Evolutionary conservation across 805 yeast species (phyloP), one percentile per base, ranked within the genome.

Genomic region (Lipomyces yamanashiensis): DNA sequence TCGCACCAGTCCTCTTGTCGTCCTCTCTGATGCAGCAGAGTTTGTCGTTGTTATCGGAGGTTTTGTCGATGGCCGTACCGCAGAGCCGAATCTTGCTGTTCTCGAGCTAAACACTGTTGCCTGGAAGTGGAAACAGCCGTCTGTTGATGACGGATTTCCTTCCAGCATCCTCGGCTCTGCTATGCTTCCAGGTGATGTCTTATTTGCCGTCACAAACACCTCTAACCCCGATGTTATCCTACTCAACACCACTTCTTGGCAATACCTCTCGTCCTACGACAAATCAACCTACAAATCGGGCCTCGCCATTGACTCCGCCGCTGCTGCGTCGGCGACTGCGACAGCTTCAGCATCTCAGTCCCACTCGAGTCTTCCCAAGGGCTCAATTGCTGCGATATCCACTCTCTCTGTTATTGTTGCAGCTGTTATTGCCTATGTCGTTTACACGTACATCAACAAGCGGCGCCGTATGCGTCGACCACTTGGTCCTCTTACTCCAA

Each of bases 21-120:
- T 88, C 37, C 90, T 93, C 0, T 74, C 85, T 0, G 39, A 36
- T 85, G 53, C 85, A 68, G 68, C 71, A 10, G 33, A 65, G 9
- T 64, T 65, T 37, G 79, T 85, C 0, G 71, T 89, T 9, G 79
- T 87, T 51, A 62, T 88, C 13, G 95, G 95, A 5, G 96, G 96
- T 1, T 77, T 77, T 6, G 75, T 81, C 23, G 70, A 74, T 2
- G 74, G 77, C 28, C 72, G 76, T 12, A 68, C 69, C 1, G 78
- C 86, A 1, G 62, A 74, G 3, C 88, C 89, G 0, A 66, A 71
- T 10, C 75, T 80, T 69, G 80, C 83, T 3, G 68, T 69, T 33
- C 75, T 87, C 28, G 66, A 75, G 40, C 17, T 64, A 36, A 13
- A 49, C 2, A 19, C 37, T 15, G 61, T 56, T 8, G 41, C 54